Base-by-base conservation (phyloP, 129 eudicot species). In the Erigeron canadensis region DNA sequence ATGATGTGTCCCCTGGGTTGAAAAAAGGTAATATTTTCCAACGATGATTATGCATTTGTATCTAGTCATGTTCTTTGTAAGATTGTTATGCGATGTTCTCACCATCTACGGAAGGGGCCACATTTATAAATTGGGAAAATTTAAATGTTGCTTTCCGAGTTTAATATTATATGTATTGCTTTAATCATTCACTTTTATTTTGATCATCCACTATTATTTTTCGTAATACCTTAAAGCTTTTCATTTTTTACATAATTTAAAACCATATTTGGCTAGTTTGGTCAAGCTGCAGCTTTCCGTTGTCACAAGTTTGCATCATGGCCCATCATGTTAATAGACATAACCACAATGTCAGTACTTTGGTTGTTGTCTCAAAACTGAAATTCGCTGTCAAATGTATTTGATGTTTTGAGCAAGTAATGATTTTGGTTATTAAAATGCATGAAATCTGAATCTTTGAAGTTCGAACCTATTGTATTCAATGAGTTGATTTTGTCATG, bases 1-100 rank as follows among this genome's bases (percentile, higher is more conserved):
- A 94, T 9, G 99, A 94, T 62, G 86, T 94, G 13, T 94, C 96
- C 65, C 99, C 99, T 19, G 99, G 99, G 21, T 69, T 90, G 60
- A 94, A 81, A 77, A 94, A 94, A 90, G 99, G 99, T 88, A 83
- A 63, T 17, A 56, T 68, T 56, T 7, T 55, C 11, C 8, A 47
- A 39, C 43, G 39, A 51, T 38, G 15, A 37, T 37, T n/a, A 53
- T 50, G 63, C 9, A 50, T 68, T 50, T 50, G 46, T 2, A 48
- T 68, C 13, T 37, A 5, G 34, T 11, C 64, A 5, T 58, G 64
- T 58, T 58, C 0, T 58, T 16, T 34, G 6, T 58, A 11, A 58
- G 41, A n/a, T 23, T 58, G 12, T 23, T 58, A 22, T 58, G 12
- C 23, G 44, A 4, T 45, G 46, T 45, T 13, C 15, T 66, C 5